Conservation (phyloP, 495 filamentous ascomycete genomes). For the Talaromyces ruber region DNA sequence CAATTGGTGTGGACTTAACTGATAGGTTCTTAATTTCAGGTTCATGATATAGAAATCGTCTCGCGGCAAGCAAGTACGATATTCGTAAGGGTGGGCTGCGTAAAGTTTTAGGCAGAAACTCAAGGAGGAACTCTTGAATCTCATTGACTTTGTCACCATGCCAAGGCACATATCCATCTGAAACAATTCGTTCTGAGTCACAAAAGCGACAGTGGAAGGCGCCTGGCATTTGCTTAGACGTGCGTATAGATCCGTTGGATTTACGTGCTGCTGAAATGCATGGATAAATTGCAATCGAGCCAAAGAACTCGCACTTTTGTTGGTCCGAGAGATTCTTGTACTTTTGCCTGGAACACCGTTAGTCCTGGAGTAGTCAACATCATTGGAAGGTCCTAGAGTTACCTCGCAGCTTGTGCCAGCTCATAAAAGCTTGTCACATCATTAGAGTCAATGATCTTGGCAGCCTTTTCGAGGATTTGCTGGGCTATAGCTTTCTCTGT, state of each 20-base stretch:
- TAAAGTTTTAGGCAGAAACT: slow-evolving; percentile 48
- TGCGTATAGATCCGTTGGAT: neutral
- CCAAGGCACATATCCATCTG: slow-evolving; percentile 12
- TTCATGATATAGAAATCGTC: slow-evolving; percentile 58
- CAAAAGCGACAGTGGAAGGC: slow-evolving; percentile 28
- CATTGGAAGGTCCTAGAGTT: slow-evolving; percentile 11
- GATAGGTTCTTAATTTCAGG: slow-evolving; percentile 47
- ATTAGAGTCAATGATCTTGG: slow-evolving; percentile 13
- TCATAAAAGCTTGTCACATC: slow-evolving; percentile 13
- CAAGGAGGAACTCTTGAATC: slow-evolving; percentile 43
- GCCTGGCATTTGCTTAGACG: neutral
- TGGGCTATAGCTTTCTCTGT: slow-evolving; percentile 8
- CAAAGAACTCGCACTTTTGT: slow-evolving; percentile 22
- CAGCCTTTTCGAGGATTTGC: slow-evolving; percentile 12
- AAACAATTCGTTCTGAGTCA: slow-evolving; percentile 16
- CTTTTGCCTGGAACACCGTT: slow-evolving; percentile 8
- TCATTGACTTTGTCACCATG: slow-evolving; percentile 28
- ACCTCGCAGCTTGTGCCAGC: slow-evolving; percentile 21
- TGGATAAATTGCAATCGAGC: slow-evolving; percentile 30
- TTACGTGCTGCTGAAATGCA: slow-evolving; percentile 24
- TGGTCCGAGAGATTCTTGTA: slow-evolving; percentile 23
- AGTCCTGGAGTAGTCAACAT: slow-evolving; percentile 2
- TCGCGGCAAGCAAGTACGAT: slow-evolving; percentile 62
- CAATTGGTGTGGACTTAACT: slow-evolving; percentile 54
- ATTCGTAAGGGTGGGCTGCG: slow-evolving; percentile 56